Percentiles rank a stretch among this genome's conserved stretches.
These are phyloP conservation scores for Ophioceras dolichostomum DNA, from an alignment of 2,329 filamentous ascomycete genomes.

Conservation along the genomic window DNA sequence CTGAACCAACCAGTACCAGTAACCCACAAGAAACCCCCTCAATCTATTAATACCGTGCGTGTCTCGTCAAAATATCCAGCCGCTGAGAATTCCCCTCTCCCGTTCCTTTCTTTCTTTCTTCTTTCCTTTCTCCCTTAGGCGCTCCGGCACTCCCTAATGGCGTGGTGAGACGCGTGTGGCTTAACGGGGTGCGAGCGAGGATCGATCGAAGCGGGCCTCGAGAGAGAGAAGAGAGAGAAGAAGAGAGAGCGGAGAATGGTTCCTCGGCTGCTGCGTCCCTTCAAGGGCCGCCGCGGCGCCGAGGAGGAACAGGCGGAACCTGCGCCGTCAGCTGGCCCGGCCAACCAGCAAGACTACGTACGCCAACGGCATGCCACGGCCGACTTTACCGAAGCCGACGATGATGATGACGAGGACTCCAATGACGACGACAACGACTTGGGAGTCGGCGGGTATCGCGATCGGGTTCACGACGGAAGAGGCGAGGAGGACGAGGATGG, in stretches of 20 bases:
- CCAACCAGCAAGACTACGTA: conserved; percentile 20
- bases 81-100: not conserved
- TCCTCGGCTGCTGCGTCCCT: conserved; percentile 17
- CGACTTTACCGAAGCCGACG: conserved; percentile 53
- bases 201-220: conserved; percentile 2
- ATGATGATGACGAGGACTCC: conserved; percentile 29
- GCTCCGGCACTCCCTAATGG: conserved; percentile 4
- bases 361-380: conserved; percentile 43
- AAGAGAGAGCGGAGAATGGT: conserved; percentile 19
- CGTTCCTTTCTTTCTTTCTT: not conserved
- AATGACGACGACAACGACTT: conserved; percentile 23
- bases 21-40: no score
- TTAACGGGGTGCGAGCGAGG: no score
- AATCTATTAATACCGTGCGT: no score
- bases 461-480: conserved; percentile 13
- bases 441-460: conserved; percentile 11
- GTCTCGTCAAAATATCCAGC: no score
- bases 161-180: conserved; percentile 2
- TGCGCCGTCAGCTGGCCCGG: conserved; percentile 11
- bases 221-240: no score
- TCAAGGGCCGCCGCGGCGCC: conserved; percentile 13
- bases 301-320: conserved; percentile 8
- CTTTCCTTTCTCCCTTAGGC: not conserved
- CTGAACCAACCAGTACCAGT: no score
- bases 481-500: conserved; percentile 21